Evolutionary conservation across 768 basidiomycete species (phyloP).

Genomic region (Dentipellis sp.): DNA sequence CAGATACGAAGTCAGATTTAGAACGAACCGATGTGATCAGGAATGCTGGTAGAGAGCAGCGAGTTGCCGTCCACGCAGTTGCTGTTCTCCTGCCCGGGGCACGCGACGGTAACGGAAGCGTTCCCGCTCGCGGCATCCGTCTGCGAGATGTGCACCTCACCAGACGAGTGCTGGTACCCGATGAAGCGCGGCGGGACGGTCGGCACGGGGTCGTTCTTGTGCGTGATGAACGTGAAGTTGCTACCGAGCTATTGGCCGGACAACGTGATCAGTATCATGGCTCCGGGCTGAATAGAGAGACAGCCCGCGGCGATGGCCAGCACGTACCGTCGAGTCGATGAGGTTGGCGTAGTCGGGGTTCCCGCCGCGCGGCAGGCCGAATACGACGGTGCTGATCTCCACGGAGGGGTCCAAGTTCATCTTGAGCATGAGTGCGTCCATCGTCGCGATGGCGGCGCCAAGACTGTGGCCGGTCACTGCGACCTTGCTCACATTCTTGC

Average conservation of each 20-base stretch:
- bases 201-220: constrained; percentile 34
- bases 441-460: constrained; percentile 36
- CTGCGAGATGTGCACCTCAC: constrained; percentile 31
- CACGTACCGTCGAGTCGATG: constrained; percentile 25
- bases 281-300: neutral
- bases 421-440: constrained; percentile 34
- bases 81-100: too few species aligned
- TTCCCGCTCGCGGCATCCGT: constrained; percentile 18
- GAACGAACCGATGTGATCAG: too few species aligned
- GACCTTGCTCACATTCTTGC: constrained; percentile 25
- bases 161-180: constrained; percentile 36
- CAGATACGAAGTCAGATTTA: too few species aligned
- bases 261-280: constrained; percentile 6
- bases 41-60: too few species aligned
- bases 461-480: constrained; percentile 37
- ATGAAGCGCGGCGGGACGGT: constrained; percentile 27
- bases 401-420: constrained; percentile 26
- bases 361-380: constrained; percentile 36
- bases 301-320: neutral
- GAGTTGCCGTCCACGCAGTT: too few species aligned
- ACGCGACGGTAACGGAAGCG: too few species aligned
- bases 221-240: constrained; percentile 46
- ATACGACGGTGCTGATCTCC: constrained; percentile 25
- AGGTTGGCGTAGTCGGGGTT: constrained; percentile 35
- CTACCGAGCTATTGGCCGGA: constrained; percentile 29